Conservation (phyloP, 2,329 filamentous ascomycete species). For the Helicocarpus griseus region DNA sequence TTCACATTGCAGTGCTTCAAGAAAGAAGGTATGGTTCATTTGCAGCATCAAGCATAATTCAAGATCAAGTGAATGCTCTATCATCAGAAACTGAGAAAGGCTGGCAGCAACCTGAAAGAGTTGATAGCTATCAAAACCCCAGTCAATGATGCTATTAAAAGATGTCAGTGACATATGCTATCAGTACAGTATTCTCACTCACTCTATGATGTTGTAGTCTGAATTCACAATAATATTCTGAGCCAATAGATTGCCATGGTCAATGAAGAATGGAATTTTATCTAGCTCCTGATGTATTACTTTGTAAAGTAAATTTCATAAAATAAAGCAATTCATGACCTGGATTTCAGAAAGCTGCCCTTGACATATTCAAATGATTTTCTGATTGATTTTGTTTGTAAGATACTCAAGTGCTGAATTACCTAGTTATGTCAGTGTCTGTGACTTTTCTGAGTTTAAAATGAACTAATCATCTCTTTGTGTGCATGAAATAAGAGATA, state of each 20-base stretch:
- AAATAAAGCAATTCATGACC: constrained; percentile 3
- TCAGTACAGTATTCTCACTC: not conserved
- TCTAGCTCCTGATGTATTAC: constrained; percentile 4
- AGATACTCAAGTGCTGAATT: no score
- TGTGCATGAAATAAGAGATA: no score
- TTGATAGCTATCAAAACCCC: constrained; percentile 3
- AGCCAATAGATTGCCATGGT: constrained; percentile 8
- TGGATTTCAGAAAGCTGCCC: constrained; percentile 6
- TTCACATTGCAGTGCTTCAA: no score
- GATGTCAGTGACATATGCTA: not conserved
- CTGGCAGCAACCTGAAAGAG: constrained; percentile 8
- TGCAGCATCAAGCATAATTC: no score
- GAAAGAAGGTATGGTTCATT: no score
- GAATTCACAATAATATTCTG: constrained; percentile 9
- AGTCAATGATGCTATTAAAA: constrained; percentile 9
- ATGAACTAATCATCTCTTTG: no score
- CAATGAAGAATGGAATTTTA: constrained; percentile 7
- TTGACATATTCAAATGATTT: constrained; percentile 7
- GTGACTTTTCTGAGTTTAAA: no score
- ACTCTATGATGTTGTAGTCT: constrained; percentile 10
- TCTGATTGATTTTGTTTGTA: constrained; percentile 6
- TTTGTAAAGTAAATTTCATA: constrained; percentile 3
- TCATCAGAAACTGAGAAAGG: constrained; percentile 7
- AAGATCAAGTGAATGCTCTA: no score
- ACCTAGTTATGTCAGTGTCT: no score